Evolutionary conservation across 2,329 filamentous ascomycete species (phyloP).

Genomic region (Penicillium polonicum): DNA sequence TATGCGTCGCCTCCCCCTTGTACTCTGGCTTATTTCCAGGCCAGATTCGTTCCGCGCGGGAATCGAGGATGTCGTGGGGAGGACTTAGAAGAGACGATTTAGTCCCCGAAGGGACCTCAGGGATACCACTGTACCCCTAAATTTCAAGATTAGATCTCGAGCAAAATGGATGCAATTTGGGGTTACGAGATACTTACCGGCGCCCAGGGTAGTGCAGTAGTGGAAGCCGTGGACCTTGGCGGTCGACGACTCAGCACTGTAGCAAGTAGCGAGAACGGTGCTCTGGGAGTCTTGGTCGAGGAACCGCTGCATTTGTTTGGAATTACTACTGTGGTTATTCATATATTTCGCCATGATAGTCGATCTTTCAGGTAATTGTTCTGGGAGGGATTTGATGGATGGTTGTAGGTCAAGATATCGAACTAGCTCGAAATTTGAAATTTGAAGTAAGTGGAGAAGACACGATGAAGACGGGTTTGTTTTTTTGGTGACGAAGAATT

Average conservation of each 20-base stretch:
- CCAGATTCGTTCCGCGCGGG: slow-evolving; percentile 58
- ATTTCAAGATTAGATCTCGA: slow-evolving; percentile 2
- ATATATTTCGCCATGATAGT: slow-evolving; percentile 49
- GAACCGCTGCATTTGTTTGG: slow-evolving; percentile 59
- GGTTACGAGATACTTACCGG: slow-evolving; percentile 56
- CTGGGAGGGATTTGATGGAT: slow-evolving; percentile 3
- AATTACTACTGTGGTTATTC: slow-evolving; percentile 72
- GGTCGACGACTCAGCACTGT: slow-evolving; percentile 70
- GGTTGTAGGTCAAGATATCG: slow-evolving; percentile 6
- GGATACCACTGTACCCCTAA: slow-evolving; percentile 86
- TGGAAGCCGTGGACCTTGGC: slow-evolving; percentile 78
- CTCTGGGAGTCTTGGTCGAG: slow-evolving; percentile 51
- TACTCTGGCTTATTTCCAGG: slow-evolving; percentile 41
- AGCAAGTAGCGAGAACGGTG: slow-evolving; percentile 88
- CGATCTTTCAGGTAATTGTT: slow-evolving; percentile 10
- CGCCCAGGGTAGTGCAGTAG: slow-evolving; percentile 90
- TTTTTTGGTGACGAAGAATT: neutral
- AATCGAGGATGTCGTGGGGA: slow-evolving; percentile 74
- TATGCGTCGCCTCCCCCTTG: slow-evolving; percentile 87
- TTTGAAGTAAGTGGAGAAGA: neutral
- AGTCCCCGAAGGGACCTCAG: slow-evolving; percentile 86
- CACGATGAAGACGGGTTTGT: slow-evolving; percentile 7
- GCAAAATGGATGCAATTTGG: neutral
- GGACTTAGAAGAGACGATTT: slow-evolving; percentile 84
- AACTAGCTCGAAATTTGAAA: neutral